A percentile compares a stretch with the other conserved stretches of the same genome.
phyloP scores from a whole-genome alignment of 106 monocot genomes.

The Allium sativum region DNA sequence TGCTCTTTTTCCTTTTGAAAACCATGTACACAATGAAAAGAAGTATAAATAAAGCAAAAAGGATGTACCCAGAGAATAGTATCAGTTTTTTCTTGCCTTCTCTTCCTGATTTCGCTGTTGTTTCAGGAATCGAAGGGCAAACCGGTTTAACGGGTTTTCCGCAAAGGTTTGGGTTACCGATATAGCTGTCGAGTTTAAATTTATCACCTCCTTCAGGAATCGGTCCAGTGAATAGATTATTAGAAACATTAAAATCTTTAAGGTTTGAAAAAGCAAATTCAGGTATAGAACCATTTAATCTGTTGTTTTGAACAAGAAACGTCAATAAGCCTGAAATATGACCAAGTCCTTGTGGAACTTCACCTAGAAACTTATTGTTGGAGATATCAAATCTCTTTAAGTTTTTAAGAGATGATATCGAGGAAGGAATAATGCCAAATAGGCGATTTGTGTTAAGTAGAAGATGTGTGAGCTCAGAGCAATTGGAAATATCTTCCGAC shows the following conservation, averaged over 20 bases:
- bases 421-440: conserved; percentile 24
- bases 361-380: conserved; percentile 33
- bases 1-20: conserved; percentile 8
- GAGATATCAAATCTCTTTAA: conserved; percentile 27
- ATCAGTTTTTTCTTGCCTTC: not conserved
- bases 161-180: conserved; percentile 26
- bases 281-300: conserved; percentile 23
- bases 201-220: conserved; percentile 5
- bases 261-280: conserved; percentile 12
- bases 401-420: conserved; percentile 16
- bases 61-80: conserved; percentile 25
- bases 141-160: conserved; percentile 8
- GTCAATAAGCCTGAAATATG: conserved; percentile 16
- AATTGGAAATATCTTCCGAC: conserved; percentile 16
- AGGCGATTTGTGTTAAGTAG: conserved; percentile 21
- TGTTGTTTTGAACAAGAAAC: conserved; percentile 17
- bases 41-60: conserved; percentile 11
- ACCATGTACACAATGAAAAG: conserved; percentile 13
- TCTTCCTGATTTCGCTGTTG: not conserved
- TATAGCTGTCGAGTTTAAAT: conserved; percentile 4
- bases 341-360: conserved; percentile 17
- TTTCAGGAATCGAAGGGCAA: conserved; percentile 6
- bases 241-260: conserved; percentile 19
- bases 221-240: conserved; percentile 24
- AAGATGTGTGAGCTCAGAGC: conserved; percentile 19